phyloP scores from a whole-genome alignment of 805 yeast species.

The Alloascoidea hylecoeti region DNA sequence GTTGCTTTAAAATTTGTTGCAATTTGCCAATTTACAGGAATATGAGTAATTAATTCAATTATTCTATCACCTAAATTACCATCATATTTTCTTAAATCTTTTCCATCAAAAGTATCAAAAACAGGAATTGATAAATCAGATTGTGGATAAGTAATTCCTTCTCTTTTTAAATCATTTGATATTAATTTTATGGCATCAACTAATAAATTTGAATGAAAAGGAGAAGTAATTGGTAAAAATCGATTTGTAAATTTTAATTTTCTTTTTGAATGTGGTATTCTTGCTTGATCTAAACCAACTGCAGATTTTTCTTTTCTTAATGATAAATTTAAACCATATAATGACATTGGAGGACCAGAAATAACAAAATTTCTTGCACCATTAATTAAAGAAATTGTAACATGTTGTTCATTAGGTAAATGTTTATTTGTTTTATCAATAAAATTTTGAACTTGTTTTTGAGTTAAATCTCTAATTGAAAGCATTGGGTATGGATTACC shows the following conservation, averaged over 20 bases:
- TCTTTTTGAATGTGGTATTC: conserved; percentile 89
- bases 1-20: conserved; percentile 76
- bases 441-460: conserved; percentile 62
- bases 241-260: conserved; percentile 87
- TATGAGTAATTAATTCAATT: conserved; percentile 69
- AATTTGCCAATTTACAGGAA: conserved; percentile 89
- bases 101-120: conserved; percentile 78
- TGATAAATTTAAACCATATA: conserved; percentile 87
- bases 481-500: conserved; percentile 98
- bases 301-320: conserved; percentile 92
- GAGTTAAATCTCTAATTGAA: conserved; percentile 78
- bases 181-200: conserved; percentile 57
- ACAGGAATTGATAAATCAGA: conserved; percentile 68
- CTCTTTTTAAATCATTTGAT: conserved; percentile 44
- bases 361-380: conserved; percentile 95
- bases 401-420: conserved; percentile 82
- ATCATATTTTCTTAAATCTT: conserved; percentile 44
- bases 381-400: conserved; percentile 80
- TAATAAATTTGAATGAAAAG: conserved; percentile 89
- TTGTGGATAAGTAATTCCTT: conserved; percentile 41
- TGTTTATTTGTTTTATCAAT: conserved; percentile 85
- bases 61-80: conserved; percentile 41
- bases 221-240: conserved; percentile 90
- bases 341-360: conserved; percentile 95
- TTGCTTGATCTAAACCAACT: conserved; percentile 85